Evolutionary conservation across 768 basidiomycete genomes (phyloP), one percentile per base, ranked within the genome.

Genomic region (Calocybe indica): DNA sequence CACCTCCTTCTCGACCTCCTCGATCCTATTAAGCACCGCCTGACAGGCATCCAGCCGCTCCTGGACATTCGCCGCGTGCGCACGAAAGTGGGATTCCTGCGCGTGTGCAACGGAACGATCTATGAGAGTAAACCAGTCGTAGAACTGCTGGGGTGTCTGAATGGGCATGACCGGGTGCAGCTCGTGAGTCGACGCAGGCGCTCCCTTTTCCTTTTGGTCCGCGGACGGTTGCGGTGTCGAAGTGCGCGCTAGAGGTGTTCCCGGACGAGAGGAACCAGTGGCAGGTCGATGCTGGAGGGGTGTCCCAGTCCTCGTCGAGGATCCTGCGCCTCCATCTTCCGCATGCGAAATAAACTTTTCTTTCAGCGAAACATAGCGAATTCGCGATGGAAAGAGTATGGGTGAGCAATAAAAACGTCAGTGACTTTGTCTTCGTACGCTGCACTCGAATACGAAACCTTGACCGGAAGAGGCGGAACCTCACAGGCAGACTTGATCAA

Each of bases 41-140:
- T 92, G 88, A 56, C 93, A 94, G 9, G 82, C 85, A 13, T 75
- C 76, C 29, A 95, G 68, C 61, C 96, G 87, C 32, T 79, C 79
- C 3, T 80, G 73, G 10, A 98, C 79, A 51, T 79, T 80, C 8
- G 80, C 80, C 13, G 94, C 78, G 63, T 97, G 89, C 0, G 83
- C 82, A 22, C 91, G 78, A 62, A 96, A 97, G 60, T 93, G 86
- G 5, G 91, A 82, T 58, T 97, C 95, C 59, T 98, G 95, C 50
- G 88, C 88, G 58, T 92, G 92, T 6, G 92, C 87, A 34, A 96
- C 90, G 2, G 88, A 87, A 11, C 87, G 76, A 54, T 96, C 93
- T 45, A 99, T 83, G 36, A 88, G 74, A 3, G 90, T 75, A 63
- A 93, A 95, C 86, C 93, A 96, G 67, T 98, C 95, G 61, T 94